Percentiles rank a stretch among this genome's conserved stretches.
These are phyloP conservation scores for Plasmodium sp. DNA, from an alignment of 169 alveolate species.

Conservation along the genomic window DNA sequence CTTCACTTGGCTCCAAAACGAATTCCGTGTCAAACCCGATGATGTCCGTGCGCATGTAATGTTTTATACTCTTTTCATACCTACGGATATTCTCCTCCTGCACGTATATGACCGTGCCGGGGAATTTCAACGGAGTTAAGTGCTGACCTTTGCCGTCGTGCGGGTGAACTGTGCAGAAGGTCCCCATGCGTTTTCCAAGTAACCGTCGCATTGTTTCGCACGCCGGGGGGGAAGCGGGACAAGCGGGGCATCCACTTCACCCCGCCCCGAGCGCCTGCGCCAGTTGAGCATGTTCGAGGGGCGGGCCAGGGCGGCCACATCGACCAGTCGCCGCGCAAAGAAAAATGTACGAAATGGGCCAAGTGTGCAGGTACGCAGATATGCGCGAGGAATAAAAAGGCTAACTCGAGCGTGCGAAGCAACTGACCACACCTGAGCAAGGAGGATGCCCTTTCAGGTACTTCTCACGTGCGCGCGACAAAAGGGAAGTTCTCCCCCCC, in stretches of 20 bases:
- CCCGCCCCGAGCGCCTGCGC: neutral
- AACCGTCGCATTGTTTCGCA: neutral
- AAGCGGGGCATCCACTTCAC: neutral
- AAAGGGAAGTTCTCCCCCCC: neutral
- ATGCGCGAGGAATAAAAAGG: neutral
- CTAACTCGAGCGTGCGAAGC: neutral
- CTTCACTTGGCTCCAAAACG: slow-evolving; percentile 25
- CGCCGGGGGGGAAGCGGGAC: neutral
- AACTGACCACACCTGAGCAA: neutral
- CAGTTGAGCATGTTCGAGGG: neutral
- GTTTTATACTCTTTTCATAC: slow-evolving; percentile 26
- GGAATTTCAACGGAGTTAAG: neutral
- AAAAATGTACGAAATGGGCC: neutral
- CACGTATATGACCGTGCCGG: slow-evolving; percentile 40
- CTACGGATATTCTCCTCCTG: slow-evolving; percentile 35
- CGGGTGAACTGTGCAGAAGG: neutral
- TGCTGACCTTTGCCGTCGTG: neutral
- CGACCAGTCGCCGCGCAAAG: neutral
- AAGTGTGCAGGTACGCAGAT: neutral
- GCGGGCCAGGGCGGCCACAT: neutral
- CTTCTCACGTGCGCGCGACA: neutral
- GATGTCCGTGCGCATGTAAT: slow-evolving; percentile 19
- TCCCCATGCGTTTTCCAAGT: neutral
- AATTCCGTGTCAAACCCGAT: slow-evolving; percentile 61
- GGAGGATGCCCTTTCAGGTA: neutral